Base-by-base conservation (phyloP, 768 basidiomycete species). In the Peribolospora kevripleyi region DNA sequence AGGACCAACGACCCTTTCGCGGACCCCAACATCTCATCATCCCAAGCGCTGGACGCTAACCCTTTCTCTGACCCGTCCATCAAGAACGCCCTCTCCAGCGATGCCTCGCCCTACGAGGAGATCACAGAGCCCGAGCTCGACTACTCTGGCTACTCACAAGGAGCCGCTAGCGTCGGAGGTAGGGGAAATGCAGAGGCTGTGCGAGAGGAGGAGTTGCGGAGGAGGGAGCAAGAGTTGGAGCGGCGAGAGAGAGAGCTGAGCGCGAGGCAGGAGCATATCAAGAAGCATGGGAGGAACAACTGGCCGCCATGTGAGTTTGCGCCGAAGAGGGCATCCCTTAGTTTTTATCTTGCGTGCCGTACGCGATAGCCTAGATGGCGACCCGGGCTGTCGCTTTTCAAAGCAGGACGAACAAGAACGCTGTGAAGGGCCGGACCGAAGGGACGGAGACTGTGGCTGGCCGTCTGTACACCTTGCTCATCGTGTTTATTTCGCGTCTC, bases 201-300 rank as follows among this genome's bases (percentile, higher is more conserved):
- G 37, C 46, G 66, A 10, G 61, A 74, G 11, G 81, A 79, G 41
- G 80, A 85, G 55, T 68, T 97, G 7, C 76, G 75, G 49, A 75
- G 75, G 58, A 73, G 91, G 48, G 88, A 95, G 69, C 73, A 71
- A 54, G 87, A 90, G 60, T 73, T 97, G 40, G 78, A 79, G 63
- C 71, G 78, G 58, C 73, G 88, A 61, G 86, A 90, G 64, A 69
- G 59, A 14, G 58, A 61, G 11, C 50, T 66, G 13, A 62, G 54
- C 14, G 54, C 63, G 9, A 57, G 60, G 46, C 61, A 74, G 49
- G 84, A 86, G 61, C 72, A 86, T 57, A 74, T 70, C 59, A 71
- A 75, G 61, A 80, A 76, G 64, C 78, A 82, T 64, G 86, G 85
- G 43, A 76, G 78, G 60, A 90, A 84, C 66, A 98, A 98, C 69